Conservation (phyloP, 2,329 filamentous ascomycete genomes). For the Calonectria honghensis region DNA sequence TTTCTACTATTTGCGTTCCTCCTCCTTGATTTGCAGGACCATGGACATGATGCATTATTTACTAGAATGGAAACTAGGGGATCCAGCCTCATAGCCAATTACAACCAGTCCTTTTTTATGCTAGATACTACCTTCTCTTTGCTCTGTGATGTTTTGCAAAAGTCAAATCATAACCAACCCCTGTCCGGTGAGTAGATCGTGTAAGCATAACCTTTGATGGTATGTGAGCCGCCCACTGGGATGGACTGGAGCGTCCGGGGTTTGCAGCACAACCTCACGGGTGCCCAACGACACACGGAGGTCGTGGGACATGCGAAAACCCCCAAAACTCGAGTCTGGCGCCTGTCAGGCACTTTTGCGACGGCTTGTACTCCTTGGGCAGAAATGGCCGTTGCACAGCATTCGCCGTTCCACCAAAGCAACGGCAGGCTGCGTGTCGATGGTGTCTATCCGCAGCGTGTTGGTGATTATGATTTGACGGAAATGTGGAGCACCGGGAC, state of each 20-base stretch:
- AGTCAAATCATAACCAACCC: neutral
- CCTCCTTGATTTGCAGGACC: fast-evolving
- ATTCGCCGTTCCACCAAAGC: too few relatives aligned
- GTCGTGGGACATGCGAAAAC: neutral
- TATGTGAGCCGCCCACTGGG: neutral
- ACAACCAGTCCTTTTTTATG: too few relatives aligned
- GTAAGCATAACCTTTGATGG: neutral
- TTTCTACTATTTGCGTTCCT: too few relatives aligned
- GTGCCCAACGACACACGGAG: neutral
- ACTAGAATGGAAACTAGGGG: neutral
- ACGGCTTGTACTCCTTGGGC: too few relatives aligned
- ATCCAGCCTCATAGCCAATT: neutral
- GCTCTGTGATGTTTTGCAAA: neutral
- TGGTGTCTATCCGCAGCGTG: neutral
- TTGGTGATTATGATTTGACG: neutral
- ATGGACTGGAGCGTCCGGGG: neutral
- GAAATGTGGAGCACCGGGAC: neutral
- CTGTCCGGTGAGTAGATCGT: neutral
- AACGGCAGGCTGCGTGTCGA: neutral
- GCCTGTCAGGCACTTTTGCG: neutral
- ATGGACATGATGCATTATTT: neutral
- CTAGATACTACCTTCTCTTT: neutral
- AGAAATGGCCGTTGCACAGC: too few relatives aligned
- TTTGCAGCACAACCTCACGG: neutral
- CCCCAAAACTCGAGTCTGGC: neutral